A percentile compares a stretch with the other conserved stretches of the same genome.
Evolutionary conservation across 352 stramenopile genomes (phyloP).

Genomic region (Phytophthora brassicae): DNA sequence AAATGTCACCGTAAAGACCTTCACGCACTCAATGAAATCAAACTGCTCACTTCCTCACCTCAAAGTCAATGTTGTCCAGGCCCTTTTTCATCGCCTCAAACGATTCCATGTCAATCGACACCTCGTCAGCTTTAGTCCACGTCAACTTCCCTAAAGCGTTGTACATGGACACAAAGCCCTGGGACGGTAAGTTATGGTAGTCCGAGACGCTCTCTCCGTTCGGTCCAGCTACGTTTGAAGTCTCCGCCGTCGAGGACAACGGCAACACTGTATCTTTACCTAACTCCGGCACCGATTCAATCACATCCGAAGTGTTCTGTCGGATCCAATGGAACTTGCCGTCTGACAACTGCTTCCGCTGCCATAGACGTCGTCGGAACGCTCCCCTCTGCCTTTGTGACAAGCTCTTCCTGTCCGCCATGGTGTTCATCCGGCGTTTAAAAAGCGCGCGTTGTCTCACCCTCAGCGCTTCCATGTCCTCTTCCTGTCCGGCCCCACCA

Average conservation of each 20-base stretch:
- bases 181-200: constrained; percentile 59
- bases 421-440: constrained; percentile 71
- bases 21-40: background rate
- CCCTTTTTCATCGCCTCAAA: constrained; percentile 37
- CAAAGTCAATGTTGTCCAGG: constrained; percentile 58
- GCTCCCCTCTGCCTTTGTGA: constrained; percentile 70
- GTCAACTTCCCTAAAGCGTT: constrained; percentile 49
- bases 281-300: constrained; percentile 26
- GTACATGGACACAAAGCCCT: constrained; percentile 76
- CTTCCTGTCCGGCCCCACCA: constrained; percentile 6
- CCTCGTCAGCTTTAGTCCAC: constrained; percentile 63
- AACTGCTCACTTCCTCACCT: constrained; percentile 28
- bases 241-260: constrained; percentile 21
- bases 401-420: constrained; percentile 58
- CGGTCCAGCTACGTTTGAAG: constrained; percentile 34
- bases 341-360: constrained; percentile 54
- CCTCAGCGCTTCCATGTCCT: constrained; percentile 41
- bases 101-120: constrained; percentile 74
- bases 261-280: constrained; percentile 12
- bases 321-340: constrained; percentile 79
- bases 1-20: background rate
- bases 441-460: constrained; percentile 59
- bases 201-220: constrained; percentile 59
- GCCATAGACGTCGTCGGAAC: constrained; percentile 64
- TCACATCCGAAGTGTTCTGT: constrained; percentile 55